Conservation (phyloP, 2,329 filamentous ascomycete species). For the Penicillium sp. region DNA sequence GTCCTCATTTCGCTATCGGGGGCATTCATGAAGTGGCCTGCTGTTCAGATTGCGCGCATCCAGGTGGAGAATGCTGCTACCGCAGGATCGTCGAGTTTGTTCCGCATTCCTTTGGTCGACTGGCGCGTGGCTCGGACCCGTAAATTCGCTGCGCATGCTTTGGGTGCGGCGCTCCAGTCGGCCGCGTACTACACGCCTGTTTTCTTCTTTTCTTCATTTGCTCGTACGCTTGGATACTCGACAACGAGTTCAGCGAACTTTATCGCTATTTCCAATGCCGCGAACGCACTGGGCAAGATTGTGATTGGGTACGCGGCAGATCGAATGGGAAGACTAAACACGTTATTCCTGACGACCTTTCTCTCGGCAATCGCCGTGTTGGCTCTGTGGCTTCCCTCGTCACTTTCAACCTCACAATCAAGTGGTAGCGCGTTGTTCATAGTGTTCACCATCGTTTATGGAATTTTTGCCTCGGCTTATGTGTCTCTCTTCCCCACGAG, state of each 20-base stretch:
- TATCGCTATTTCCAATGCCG: constrained; percentile 42
- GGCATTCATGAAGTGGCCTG: constrained; percentile 29
- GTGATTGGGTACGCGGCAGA: constrained; percentile 41
- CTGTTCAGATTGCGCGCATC: constrained; percentile 16
- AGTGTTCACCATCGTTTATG: constrained; percentile 35
- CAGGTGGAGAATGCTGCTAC: constrained; percentile 19
- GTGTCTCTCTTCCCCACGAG: constrained; percentile 42
- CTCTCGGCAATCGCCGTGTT: constrained; percentile 30
- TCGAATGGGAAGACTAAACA: constrained; percentile 40
- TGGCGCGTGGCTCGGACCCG: constrained; percentile 34
- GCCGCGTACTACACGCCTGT: constrained; percentile 43
- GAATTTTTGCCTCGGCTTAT: constrained; percentile 41
- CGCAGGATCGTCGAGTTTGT: constrained; percentile 11
- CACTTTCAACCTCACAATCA: constrained; percentile 10
- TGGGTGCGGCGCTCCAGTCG: constrained; percentile 38
- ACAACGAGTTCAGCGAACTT: constrained; percentile 39
- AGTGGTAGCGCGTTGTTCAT: constrained; percentile 28
- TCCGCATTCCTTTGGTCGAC: constrained; percentile 35
- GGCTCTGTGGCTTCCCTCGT: constrained; percentile 27
- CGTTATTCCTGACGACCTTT: constrained; percentile 34
- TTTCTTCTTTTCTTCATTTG: constrained; percentile 42
- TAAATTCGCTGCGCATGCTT: constrained; percentile 38
- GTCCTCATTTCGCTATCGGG: constrained; percentile 28
- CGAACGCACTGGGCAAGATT: constrained; percentile 42
- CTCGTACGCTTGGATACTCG: constrained; percentile 40